A percentile compares a stretch with the other conserved stretches of the same genome.
phyloP scores from a whole-genome alignment of 805 yeast genomes.

The Myxozyma monticola region DNA sequence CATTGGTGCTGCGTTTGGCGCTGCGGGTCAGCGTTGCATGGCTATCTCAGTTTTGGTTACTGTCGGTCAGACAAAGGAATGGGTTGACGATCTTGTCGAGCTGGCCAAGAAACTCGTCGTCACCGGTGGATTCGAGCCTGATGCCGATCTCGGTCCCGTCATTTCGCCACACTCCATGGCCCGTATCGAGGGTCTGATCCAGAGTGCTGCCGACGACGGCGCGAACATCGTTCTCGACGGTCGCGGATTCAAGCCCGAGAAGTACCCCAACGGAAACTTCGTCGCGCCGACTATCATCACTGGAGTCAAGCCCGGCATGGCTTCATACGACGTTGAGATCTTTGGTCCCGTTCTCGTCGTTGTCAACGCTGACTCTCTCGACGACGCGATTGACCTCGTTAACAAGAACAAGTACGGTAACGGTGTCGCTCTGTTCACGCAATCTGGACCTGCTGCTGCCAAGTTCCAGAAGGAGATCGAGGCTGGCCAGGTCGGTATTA shows the following conservation, averaged over 20 bases:
- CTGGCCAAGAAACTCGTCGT: conserved; percentile 59
- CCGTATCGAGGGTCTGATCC: conserved; percentile 58
- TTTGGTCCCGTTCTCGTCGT: conserved; percentile 74
- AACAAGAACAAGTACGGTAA: conserved; percentile 67
- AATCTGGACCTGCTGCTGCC: conserved; percentile 68
- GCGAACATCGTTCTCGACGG: conserved; percentile 67
- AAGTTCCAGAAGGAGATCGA: conserved; percentile 67
- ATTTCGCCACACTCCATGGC: conserved; percentile 59
- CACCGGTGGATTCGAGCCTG: conserved; percentile 64
- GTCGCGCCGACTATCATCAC: conserved; percentile 69
- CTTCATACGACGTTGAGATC: conserved; percentile 71
- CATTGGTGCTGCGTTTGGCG: conserved; percentile 77
- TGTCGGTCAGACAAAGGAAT: conserved; percentile 63
- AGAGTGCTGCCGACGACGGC: conserved; percentile 59
- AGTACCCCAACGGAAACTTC: conserved; percentile 64
- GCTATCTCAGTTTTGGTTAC: conserved; percentile 72
- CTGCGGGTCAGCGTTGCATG: conserved; percentile 85
- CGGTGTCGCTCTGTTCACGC: conserved; percentile 69
- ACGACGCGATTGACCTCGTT: conserved; percentile 65
- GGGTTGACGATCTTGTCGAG: conserved; percentile 60
- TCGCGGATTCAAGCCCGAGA: conserved; percentile 49
- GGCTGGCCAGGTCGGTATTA: conserved; percentile 75
- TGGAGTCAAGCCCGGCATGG: conserved; percentile 64
- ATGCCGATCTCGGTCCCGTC: conserved; percentile 71
- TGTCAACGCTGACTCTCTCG: conserved; percentile 61